Evolutionary conservation across 179 eudicot species (phyloP), one percentile per base, ranked within the genome.

Genomic region (Silene vulgaris): DNA sequence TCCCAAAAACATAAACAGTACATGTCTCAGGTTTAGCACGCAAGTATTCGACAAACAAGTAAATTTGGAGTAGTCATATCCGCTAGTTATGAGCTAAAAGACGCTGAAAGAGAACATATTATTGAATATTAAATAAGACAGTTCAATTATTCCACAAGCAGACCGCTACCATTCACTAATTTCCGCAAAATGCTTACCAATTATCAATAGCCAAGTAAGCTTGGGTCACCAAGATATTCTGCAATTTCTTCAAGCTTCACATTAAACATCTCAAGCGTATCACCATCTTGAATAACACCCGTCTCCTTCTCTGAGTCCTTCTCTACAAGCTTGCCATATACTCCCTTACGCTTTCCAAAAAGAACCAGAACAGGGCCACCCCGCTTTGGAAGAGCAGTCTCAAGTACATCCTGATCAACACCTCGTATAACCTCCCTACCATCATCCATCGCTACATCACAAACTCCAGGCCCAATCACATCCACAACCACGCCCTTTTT

Each of bases 391-490:
- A 92, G 78, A 1, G 89, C 97, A 69, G 96, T 92, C 81, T 95
- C 97, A 8, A 95, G 79, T 17, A 83, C 69, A 48, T 86, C 91
- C 71, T 92, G 96, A 19, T 86, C 89, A 72, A 95, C 97, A 23
- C 90, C 97, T 77, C 91, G 97, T 21, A 95, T 82, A 26, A 95
- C 71, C 88, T 90, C 96, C 74, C 84, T 79, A 57, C 85, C 85
- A 16, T 90, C 91, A 74, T 95, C 99, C 86, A 95, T 89, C 4
- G 87, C 79, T 70, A 95, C 78, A 82, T 92, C 97, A 81, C 99
- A 95, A 0, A 84, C 82, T 13, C 86, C 88, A 0, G 93, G 93
- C 35, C 97, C 97, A 78, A 90, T 90, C 70, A 92, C 92, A 82
- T 95, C 99, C 57, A 90, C 80, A 30, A 95, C 88, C 82, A 83